Evolutionary conservation across 352 stramenopile species (phyloP), one percentile per base, ranked within the genome.

Genomic region (Stramenopiles sp.): DNA sequence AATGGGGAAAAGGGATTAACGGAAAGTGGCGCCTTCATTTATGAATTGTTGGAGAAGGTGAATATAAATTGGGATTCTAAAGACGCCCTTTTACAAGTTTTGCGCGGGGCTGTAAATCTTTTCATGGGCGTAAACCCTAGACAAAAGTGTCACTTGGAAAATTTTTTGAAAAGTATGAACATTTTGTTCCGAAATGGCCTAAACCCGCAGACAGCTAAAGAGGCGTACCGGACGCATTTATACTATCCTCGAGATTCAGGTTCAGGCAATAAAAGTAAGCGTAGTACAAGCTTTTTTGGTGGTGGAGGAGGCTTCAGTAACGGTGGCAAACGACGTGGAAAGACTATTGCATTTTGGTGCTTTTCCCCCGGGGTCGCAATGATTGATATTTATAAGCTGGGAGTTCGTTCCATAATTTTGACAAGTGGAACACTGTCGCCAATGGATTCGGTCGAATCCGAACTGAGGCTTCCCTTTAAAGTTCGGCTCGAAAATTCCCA

Each of bases 401-500:
- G 93, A 80, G 91, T 94, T 33, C 83, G 86, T 22, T 91, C 85
- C 0, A 89, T 96, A 27, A 81, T 97, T 7, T 87, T 96, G 14
- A 95, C 91, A 25, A 98, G 93, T 83, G 97, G 97, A 67, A 99
- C 97, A 0, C 88, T 99, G 0, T 97, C 94, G 30, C 97, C 97
- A 0, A 83, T 99, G 22, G 88, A 92, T 81, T 97, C 94, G 30
- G 98, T 97, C 14, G 92, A 93, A 30, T 92, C 96, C 82, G 96
- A 99, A 83, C 90, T 99, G 31, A 92, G 96, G 0, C 90, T 99
- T 39, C 89, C 94, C 0, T 99, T 99, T 86, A 91, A 92, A 0
- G 89, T 99, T 31, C 89, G 90, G 4, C 86, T 99, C 8, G 95
- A 99, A 83, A 99, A 99, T 87, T 92, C 91, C 44, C 97, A 99